Base-by-base conservation (phyloP, 331 rosid species). In the Malus hybrid region DNA sequence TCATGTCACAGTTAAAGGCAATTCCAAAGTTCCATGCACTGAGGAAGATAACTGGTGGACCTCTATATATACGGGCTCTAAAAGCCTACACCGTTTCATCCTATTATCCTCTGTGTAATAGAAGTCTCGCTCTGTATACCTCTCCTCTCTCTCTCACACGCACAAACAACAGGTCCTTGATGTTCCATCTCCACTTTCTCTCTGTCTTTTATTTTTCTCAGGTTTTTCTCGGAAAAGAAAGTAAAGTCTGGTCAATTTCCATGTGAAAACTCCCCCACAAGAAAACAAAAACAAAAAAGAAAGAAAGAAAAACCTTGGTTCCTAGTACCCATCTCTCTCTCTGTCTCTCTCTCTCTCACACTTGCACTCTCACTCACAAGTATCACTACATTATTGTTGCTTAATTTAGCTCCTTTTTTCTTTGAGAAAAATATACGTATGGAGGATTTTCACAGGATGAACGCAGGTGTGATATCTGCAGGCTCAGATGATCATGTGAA, bases 151-250 rank as follows among this genome's bases (percentile, higher is more conserved):
- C 54, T 0, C 69, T 6, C 70, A 20, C 20, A 19, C 55, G 6
- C 44, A 14, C 76, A 71, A 71, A 33, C 67, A 20, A 72, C 76
- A 72, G 55, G 22, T 72, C 24, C 67, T 22, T 59, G n/a, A 59
- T 71, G 12, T 32, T 71, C 46, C 15, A 31, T 44, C 59, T 67
- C 61, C 15, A 22, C 55, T 48, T 67, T 15, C 20, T 33, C 50
- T 27, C 66, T 39, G 55, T 36, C 32, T 42, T 65, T 48, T 61
- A 24, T 70, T 70, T 56, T 69, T 73, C 74, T 78, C 81, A 81
- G 69, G 73, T 66, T 69, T 77, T 76, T 81, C 83, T 88, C 59
- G 85, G 87, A 81, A 88, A 88, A 84, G 88, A 81, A 85, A 81
- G 64, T 10, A 32, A 61, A 50, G 63, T 62, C 71, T 28, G 48